Evolutionary conservation across 768 basidiomycete species (phyloP).

Genomic region (Naganishia onofrii): DNA sequence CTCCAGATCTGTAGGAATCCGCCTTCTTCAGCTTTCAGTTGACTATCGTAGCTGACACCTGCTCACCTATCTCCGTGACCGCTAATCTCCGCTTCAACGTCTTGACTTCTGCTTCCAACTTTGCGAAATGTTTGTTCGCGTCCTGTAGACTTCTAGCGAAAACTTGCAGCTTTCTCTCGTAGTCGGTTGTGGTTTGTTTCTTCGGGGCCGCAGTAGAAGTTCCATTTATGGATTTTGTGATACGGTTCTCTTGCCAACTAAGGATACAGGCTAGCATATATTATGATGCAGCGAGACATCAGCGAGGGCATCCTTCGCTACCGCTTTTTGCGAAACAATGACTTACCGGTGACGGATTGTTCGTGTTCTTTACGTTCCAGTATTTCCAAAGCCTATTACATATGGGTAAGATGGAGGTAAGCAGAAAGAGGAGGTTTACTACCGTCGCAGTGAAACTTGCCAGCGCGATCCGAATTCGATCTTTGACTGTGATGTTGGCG

Average conservation of each 20-base stretch:
- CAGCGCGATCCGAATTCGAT: conserved; percentile 6
- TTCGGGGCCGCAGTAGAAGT: neutral
- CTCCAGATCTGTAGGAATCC: neutral
- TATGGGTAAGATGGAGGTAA: no score
- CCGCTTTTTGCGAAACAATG: neutral
- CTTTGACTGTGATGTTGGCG: neutral
- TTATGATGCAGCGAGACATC: neutral
- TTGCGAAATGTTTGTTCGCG: neutral
- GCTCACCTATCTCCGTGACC: conserved; percentile 1
- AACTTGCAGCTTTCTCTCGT: neutral
- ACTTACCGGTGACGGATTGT: conserved; percentile 10
- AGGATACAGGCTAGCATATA: neutral
- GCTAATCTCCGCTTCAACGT: neutral
- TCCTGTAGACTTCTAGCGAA: neutral
- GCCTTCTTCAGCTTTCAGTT: neutral
- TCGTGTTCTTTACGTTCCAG: neutral
- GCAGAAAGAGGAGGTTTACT: neutral
- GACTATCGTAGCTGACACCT: neutral
- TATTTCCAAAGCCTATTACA: neutral
- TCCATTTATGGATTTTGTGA: neutral
- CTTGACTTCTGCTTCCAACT: neutral
- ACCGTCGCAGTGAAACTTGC: neutral
- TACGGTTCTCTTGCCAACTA: neutral
- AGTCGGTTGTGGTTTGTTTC: neutral
- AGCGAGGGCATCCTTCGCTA: neutral